Evolutionary conservation across 345 rosid species (phyloP).

Genomic region (Carallia pectinifolia): DNA sequence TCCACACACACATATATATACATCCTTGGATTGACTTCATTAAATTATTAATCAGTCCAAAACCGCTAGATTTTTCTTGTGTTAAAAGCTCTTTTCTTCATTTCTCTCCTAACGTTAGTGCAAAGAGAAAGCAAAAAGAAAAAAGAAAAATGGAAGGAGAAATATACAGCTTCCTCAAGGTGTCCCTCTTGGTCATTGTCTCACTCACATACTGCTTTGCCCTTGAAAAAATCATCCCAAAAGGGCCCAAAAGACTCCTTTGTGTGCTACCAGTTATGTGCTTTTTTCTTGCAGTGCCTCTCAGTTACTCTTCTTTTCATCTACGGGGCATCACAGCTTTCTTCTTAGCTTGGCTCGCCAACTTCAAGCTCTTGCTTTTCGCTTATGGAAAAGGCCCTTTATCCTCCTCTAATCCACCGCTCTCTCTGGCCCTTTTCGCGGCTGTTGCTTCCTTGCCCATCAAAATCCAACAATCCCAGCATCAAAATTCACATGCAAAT

Average conservation of each 20-base stretch:
- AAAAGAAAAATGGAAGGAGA: conserved; percentile 17
- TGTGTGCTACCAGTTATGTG: conserved; percentile 19
- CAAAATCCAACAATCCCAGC: conserved; percentile 15
- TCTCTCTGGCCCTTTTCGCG: conserved; percentile 16
- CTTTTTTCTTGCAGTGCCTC: conserved; percentile 34
- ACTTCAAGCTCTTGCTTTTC: conserved; percentile 39
- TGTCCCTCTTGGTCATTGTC: conserved; percentile 27
- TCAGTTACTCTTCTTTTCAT: conserved; percentile 20
- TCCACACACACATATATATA: too few species aligned
- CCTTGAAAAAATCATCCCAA: conserved; percentile 12
- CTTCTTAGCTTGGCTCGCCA: conserved; percentile 39
- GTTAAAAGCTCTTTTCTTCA: too few species aligned
- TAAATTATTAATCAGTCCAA: too few species aligned
- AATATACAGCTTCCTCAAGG: conserved; percentile 16
- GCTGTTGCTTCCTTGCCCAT: conserved; percentile 29
- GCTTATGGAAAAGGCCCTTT: conserved; percentile 36
- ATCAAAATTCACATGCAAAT: neutral
- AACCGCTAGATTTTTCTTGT: too few species aligned
- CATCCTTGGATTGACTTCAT: too few species aligned
- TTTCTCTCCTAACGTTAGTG: too few species aligned
- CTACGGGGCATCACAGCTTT: conserved; percentile 26
- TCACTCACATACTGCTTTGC: conserved; percentile 26
- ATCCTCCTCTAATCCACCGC: conserved; percentile 9
- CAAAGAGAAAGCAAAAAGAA: too few species aligned
- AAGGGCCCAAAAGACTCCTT: conserved; percentile 19